These are phyloP conservation scores for Lipomyces yarrowii DNA, from an alignment of 1,139 yeast species.

Conservation along the genomic window DNA sequence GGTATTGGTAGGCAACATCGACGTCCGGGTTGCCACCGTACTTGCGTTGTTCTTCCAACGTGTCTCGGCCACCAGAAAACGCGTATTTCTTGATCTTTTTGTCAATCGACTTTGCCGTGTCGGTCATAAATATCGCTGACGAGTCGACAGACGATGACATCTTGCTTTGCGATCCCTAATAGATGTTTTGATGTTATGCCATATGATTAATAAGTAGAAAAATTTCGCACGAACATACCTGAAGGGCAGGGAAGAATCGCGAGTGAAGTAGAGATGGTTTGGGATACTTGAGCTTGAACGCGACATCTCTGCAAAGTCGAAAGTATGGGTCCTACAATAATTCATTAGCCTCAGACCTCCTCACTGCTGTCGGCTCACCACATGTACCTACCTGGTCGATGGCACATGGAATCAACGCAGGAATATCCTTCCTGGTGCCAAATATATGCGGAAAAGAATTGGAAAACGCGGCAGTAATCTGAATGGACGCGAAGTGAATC, in stretches of 20 bases:
- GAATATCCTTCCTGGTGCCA: slow-evolving; percentile 80
- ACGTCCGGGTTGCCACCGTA: slow-evolving; percentile 94
- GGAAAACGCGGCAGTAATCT: slow-evolving; percentile 94
- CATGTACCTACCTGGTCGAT: slow-evolving; percentile 56
- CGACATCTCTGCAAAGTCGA: slow-evolving; percentile 96
- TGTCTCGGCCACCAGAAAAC: slow-evolving; percentile 89
- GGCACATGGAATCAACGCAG: slow-evolving; percentile 97
- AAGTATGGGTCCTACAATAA: slow-evolving; percentile 76
- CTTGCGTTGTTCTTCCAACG: slow-evolving; percentile 86
- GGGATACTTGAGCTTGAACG: slow-evolving; percentile 83
- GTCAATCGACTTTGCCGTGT: slow-evolving; percentile 86
- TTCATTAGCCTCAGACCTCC: background rate
- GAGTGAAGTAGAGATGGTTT: slow-evolving; percentile 94
- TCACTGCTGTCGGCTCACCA: too few relatives aligned
- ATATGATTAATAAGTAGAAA: background rate
- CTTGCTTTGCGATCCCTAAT: slow-evolving; percentile 93
- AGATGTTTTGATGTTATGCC: background rate
- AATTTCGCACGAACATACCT: too few relatives aligned
- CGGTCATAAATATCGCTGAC: slow-evolving; percentile 91
- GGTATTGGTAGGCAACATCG: slow-evolving; percentile 92
- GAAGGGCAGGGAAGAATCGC: slow-evolving; percentile 93
- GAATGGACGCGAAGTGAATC: slow-evolving; percentile 92
- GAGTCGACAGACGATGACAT: slow-evolving; percentile 93
- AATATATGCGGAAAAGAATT: slow-evolving; percentile 93
- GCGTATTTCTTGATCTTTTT: slow-evolving; percentile 97